Conservation (phyloP, 2,329 filamentous ascomycete species). For the Hawksworthiomyces lignivorus region DNA sequence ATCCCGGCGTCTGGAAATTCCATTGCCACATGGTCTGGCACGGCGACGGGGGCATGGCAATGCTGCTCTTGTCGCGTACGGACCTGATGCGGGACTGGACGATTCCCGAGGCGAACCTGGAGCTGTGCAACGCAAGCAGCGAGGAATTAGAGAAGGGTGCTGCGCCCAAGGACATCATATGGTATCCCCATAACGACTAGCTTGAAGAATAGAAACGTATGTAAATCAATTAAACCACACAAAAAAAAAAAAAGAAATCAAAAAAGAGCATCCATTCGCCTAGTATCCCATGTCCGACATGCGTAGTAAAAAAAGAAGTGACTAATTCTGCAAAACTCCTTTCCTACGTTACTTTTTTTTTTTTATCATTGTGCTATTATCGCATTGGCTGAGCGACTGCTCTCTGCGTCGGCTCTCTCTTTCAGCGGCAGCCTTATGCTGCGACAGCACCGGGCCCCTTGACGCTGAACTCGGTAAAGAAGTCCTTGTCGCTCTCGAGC, state of each 20-base stretch:
- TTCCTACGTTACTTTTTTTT: not conserved
- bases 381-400: too few species aligned
- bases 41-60: conserved; percentile 29
- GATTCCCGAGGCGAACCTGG: conserved; percentile 36
- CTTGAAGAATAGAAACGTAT: too few species aligned
- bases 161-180: conserved; percentile 35
- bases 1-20: conserved; percentile 37
- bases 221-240: not conserved
- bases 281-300: too few species aligned
- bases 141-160: conserved; percentile 40
- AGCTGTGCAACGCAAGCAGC: conserved; percentile 34
- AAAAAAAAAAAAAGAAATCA: not conserved
- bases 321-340: too few species aligned
- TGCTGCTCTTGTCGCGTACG: conserved; percentile 36
- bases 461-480: conserved; percentile 67
- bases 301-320: too few species aligned
- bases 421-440: not conserved
- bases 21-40: conserved; percentile 34
- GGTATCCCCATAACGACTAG: too few species aligned
- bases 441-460: conserved; percentile 31
- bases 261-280: not conserved
- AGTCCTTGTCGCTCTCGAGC: conserved; percentile 72
- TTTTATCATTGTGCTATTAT: not conserved
- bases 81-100: conserved; percentile 35
- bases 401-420: too few species aligned